Evolutionary conservation across 2,329 filamentous ascomycete species (phyloP).

Genomic region (Pseudogymnoascus sp.): DNA sequence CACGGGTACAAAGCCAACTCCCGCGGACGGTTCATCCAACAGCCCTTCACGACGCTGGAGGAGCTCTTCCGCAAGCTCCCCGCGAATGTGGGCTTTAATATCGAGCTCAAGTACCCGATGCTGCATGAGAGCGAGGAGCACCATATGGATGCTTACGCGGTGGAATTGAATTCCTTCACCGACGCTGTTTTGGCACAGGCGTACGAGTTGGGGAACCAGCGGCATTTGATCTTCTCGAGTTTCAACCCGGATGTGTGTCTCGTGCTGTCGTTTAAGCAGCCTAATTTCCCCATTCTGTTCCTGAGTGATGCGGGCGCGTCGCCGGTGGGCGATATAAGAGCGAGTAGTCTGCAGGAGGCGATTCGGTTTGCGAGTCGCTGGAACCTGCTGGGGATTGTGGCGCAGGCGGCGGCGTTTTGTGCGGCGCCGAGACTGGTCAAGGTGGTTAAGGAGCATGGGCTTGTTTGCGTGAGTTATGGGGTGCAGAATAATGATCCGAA

Average conservation of each 20-base stretch:
- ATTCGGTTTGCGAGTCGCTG: conserved; percentile 90
- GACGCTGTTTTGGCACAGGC: conserved; percentile 87
- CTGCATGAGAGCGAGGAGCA: conserved; percentile 90
- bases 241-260: conserved; percentile 98
- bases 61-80: conserved; percentile 85
- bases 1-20: conserved; percentile 96
- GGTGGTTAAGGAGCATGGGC: conserved; percentile 86
- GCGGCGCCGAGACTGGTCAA: conserved; percentile 81
- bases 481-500: conserved; percentile 76
- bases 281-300: conserved; percentile 91
- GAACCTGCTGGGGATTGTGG: conserved; percentile 90
- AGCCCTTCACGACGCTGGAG: conserved; percentile 89
- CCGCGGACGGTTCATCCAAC: conserved; percentile 89
- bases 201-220: conserved; percentile 63
- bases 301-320: conserved; percentile 80
- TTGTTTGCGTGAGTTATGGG: conserved; percentile 96
- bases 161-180: conserved; percentile 93
- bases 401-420: conserved; percentile 79
- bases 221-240: conserved; percentile 94
- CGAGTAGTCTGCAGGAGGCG: conserved; percentile 87
- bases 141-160: conserved; percentile 92
- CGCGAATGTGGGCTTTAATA: conserved; percentile 84
- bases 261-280: conserved; percentile 91
- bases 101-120: conserved; percentile 99
- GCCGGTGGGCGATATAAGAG: conserved; percentile 78